Evolutionary conservation across 306 rosid genomes (phyloP), one percentile per base, ranked within the genome.

Genomic region (Trifolium fragiferum): DNA sequence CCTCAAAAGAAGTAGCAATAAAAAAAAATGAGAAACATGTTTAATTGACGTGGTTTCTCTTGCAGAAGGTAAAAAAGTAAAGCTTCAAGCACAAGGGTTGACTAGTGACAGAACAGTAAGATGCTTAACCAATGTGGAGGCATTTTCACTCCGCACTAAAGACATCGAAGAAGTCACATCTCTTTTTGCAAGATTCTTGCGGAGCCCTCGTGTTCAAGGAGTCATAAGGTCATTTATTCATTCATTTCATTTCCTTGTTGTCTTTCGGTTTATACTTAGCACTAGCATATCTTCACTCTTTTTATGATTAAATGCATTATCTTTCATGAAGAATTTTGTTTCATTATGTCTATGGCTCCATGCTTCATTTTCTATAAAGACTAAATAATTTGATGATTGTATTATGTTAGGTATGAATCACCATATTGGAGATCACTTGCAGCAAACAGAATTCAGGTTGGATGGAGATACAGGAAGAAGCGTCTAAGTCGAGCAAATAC

Each of bases 131-230:
- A 86, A 93, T 20, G 90, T 93, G 58, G 98, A 89, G 83, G 96
- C 90, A 62, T 91, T 89, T 84, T 78, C 90, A 27, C 92, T 93
- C 61, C 83, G 86, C n/a, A 88, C 83, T 5, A 84, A 83, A 60
- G 98, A 93, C 84, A 87, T 91, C 20, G 96, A 88, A 82, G 97
- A 89, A 82, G 87, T 93, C 78, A 89, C 93, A 41, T 81, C 81
- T 63, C 88, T 89, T 66, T 90, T 85, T 67, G 69, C 92, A 3
- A 86, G 96, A 84, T 80, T 89, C 77, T 79, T 93, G 84, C 89
- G 87, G 79, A 93, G 86, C 2, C 85, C 87, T 10, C 98, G 74
- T 1, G 90, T 90, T 72, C 92, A 79, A 84, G 93, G 90, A 84
- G 88, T 89, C 78, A 70, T 93, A 78, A 89, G 98, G 98, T 92